Conservation (phyloP, 2,329 filamentous ascomycete genomes). For the Alternaria sp. region DNA sequence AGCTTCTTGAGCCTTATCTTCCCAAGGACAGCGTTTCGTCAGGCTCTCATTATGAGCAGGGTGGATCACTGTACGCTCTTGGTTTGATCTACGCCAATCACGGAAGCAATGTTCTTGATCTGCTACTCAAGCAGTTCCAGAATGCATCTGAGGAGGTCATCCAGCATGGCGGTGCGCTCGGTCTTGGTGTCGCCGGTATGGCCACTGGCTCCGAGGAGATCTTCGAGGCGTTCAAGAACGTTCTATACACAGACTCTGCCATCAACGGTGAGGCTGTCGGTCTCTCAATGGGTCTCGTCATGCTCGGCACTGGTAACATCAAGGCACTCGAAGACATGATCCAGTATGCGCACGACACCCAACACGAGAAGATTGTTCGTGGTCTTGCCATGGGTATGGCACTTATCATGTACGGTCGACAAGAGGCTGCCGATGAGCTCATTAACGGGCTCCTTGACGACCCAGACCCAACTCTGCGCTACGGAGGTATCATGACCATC, state of each 20-base stretch:
- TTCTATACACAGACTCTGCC: conserved; percentile 92
- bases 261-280: conserved; percentile 97
- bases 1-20: conserved; percentile 93
- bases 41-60: conserved; percentile 94
- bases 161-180: conserved; percentile 94
- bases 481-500: conserved; percentile 98
- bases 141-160: conserved; percentile 89
- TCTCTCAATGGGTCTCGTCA: conserved; percentile 95
- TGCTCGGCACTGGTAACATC: conserved; percentile 97
- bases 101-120: conserved; percentile 86
- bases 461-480: conserved; percentile 90
- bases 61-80: conserved; percentile 93
- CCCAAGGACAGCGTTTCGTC: conserved; percentile 76
- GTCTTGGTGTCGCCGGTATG: conserved; percentile 97
- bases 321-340: conserved; percentile 97
- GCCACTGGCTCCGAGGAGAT: conserved; percentile 90
- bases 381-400: conserved; percentile 97
- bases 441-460: conserved; percentile 94
- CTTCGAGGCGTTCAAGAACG: conserved; percentile 87
- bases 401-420: conserved; percentile 95
- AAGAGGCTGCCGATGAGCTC: conserved; percentile 93
- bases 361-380: conserved; percentile 98
- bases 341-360: conserved; percentile 95
- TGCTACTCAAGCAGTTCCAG: conserved; percentile 78
- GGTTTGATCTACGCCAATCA: conserved; percentile 98